A percentile compares a stretch with the other conserved stretches of the same genome.
phyloP scores from a whole-genome alignment of 176 grass and related monocot genomes.

The Zea luxurians region DNA sequence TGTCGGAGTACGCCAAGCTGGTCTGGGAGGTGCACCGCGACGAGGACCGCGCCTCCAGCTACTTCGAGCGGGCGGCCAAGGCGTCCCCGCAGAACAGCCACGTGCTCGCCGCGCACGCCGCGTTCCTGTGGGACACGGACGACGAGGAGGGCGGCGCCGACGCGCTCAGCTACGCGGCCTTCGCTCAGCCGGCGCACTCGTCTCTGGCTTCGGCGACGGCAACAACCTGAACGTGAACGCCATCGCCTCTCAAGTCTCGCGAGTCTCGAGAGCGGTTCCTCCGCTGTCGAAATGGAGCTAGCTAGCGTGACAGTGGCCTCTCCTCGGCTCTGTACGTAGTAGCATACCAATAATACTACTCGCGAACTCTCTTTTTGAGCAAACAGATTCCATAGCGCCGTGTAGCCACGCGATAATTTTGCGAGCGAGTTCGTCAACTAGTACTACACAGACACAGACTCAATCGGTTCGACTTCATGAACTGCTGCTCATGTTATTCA shows the following conservation, averaged over 20 bases:
- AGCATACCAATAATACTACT: too few species aligned
- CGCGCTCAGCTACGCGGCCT: constrained; percentile 4
- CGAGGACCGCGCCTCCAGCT: constrained; percentile 73
- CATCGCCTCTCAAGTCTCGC: too few species aligned
- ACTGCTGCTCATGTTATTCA: too few species aligned
- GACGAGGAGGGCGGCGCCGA: constrained; percentile 38
- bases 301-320: not conserved
- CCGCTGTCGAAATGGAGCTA: not conserved
- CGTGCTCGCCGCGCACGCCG: constrained; percentile 72
- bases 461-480: too few species aligned
- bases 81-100: constrained; percentile 68
- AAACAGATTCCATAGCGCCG: too few species aligned
- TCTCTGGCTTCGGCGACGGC: constrained; percentile 33
- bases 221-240: constrained; percentile 30
- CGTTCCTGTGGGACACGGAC: constrained; percentile 77
- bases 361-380: too few species aligned
- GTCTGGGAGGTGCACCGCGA: constrained; percentile 83
- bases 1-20: constrained; percentile 89
- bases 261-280: too few species aligned
- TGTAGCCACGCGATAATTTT: too few species aligned
- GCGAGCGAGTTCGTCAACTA: too few species aligned
- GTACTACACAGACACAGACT: too few species aligned
- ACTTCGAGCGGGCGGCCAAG: constrained; percentile 68
- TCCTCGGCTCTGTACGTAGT: not conserved
- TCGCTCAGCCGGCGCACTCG: constrained; percentile 15